phyloP scores from a whole-genome alignment of 306 rosid species.

The Lotus japonicus region DNA sequence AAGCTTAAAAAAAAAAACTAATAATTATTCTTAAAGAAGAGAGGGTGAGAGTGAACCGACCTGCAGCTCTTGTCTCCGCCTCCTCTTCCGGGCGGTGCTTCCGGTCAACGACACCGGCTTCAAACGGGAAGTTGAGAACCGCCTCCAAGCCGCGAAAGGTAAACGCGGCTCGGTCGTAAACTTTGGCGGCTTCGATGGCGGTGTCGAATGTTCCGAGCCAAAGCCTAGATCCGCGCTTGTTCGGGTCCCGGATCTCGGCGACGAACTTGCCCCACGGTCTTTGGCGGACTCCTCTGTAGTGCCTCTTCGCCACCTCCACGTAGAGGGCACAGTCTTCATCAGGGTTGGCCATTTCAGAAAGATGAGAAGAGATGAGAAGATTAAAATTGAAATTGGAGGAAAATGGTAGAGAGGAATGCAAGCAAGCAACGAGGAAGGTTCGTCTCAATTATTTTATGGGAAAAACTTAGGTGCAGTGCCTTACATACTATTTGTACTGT shows the following conservation, averaged over 20 bases:
- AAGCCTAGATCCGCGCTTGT: conserved; percentile 54
- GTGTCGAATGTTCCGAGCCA: conserved; percentile 77
- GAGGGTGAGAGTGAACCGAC: no score
- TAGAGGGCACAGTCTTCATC: conserved; percentile 34
- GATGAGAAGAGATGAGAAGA: no score
- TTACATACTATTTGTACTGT: no score
- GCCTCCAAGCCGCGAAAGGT: conserved; percentile 71
- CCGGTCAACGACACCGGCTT: conserved; percentile 18
- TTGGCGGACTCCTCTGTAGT: conserved; percentile 64
- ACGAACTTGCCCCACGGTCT: conserved; percentile 85
- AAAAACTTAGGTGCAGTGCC: no score
- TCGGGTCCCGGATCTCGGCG: conserved; percentile 77
- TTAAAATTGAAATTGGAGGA: no score
- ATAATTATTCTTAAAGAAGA: no score
- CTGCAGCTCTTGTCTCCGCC: no score
- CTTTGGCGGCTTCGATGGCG: conserved; percentile 69
- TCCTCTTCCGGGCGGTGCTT: conserved; percentile 43
- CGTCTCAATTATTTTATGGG: no score
- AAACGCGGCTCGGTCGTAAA: conserved; percentile 73
- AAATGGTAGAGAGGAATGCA: no score
- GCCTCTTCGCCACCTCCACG: background rate
- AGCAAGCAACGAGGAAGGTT: no score
- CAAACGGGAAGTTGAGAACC: conserved; percentile 69
- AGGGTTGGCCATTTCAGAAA: conserved; percentile 47
- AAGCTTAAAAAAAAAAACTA: no score